These are phyloP conservation scores for Fragaria nilgerrensis DNA, from an alignment of 306 rosid species.

Conservation along the genomic window DNA sequence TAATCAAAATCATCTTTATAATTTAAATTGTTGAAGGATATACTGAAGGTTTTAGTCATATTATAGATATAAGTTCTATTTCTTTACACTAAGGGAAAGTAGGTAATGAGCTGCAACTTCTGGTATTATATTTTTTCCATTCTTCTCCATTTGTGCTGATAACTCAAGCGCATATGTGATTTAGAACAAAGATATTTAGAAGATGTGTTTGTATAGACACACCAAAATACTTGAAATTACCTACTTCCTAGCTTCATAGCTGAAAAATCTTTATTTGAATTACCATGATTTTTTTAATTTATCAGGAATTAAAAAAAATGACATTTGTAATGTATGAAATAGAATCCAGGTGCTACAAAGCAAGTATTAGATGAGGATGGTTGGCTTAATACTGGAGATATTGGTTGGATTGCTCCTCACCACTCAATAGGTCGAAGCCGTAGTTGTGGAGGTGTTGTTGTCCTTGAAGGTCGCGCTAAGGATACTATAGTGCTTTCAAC, in stretches of 20 bases:
- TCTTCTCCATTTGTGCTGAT: neutral
- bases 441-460: conserved; percentile 64
- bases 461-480: conserved; percentile 91
- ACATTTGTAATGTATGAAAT: conserved; percentile 2
- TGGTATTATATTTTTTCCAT: neutral
- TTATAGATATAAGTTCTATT: neutral
- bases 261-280: neutral
- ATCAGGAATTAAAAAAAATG: neutral
- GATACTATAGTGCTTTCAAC: conserved; percentile 93
- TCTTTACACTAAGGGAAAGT: neutral
- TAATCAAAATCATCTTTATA: neutral
- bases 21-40: neutral
- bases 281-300: neutral
- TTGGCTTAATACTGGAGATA: conserved; percentile 88
- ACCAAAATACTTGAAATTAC: neutral
- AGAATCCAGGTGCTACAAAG: conserved; percentile 77
- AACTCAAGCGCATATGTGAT: neutral
- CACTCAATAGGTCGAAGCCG: conserved; percentile 76
- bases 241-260: neutral
- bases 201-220: neutral
- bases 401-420: conserved; percentile 85
- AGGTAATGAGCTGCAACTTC: neutral
- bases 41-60: neutral
- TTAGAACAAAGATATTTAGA: neutral
- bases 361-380: conserved; percentile 68